Percentiles rank a stretch among this genome's conserved stretches.
Conservation (phyloP, 2,329 filamentous ascomycete species). For the Fusarium falciforme region DNA sequence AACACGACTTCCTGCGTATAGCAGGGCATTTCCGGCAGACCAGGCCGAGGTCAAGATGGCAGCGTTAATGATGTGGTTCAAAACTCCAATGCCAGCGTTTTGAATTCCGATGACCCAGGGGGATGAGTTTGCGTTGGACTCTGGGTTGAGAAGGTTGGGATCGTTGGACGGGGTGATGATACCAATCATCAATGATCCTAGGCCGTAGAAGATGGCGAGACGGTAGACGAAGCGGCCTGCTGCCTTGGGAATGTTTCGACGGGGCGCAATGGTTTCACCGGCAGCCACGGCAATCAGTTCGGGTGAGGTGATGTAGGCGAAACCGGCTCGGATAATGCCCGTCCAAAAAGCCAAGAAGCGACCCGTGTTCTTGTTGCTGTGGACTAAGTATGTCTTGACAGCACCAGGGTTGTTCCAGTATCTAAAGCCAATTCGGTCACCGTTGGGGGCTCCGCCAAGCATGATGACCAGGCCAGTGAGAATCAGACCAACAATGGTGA, state of each 20-base stretch:
- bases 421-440: conserved; percentile 55
- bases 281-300: conserved; percentile 73
- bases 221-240: conserved; percentile 71
- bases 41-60: conserved; percentile 74
- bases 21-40: conserved; percentile 69
- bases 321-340: conserved; percentile 66
- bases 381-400: conserved; percentile 60
- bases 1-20: conserved; percentile 77
- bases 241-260: conserved; percentile 74
- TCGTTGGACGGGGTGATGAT: conserved; percentile 75
- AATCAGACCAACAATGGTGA: conserved; percentile 68
- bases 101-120: conserved; percentile 76
- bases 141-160: conserved; percentile 62
- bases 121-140: conserved; percentile 67
- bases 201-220: conserved; percentile 72
- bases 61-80: conserved; percentile 75
- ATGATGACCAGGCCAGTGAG: conserved; percentile 58
- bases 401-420: conserved; percentile 55
- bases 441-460: conserved; percentile 64
- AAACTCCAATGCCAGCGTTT: conserved; percentile 69
- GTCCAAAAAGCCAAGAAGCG: conserved; percentile 70
- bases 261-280: conserved; percentile 72
- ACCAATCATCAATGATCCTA: conserved; percentile 70
- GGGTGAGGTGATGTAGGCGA: conserved; percentile 71
- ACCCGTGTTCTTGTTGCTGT: conserved; percentile 59